phyloP scores from a whole-genome alignment of 2,329 filamentous ascomycete species.

The Fusarium sacchari region DNA sequence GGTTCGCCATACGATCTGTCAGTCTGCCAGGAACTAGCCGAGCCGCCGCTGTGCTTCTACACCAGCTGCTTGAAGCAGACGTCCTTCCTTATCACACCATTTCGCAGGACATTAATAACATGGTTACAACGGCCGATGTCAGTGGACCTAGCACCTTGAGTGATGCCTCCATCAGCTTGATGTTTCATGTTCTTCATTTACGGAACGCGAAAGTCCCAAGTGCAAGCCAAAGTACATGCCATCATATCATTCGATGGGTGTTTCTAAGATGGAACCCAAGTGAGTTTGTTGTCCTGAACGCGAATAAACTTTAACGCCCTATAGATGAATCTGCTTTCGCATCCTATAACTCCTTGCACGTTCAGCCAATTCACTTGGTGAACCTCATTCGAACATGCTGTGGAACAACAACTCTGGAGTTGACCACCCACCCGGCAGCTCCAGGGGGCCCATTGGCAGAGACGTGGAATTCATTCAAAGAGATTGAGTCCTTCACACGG shows the following conservation, averaged over 20 bases:
- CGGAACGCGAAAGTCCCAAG: constrained; percentile 75
- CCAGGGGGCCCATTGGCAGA: constrained; percentile 62
- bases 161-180: constrained; percentile 81
- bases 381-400: constrained; percentile 77
- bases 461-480: constrained; percentile 57
- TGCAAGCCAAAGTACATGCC: constrained; percentile 72
- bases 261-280: constrained; percentile 84
- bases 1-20: constrained; percentile 75
- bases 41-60: constrained; percentile 78
- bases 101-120: constrained; percentile 74
- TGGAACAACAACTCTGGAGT: constrained; percentile 56
- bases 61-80: constrained; percentile 71
- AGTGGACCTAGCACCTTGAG: constrained; percentile 81
- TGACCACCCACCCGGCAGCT: constrained; percentile 47
- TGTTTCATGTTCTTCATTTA: constrained; percentile 74
- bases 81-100: constrained; percentile 75
- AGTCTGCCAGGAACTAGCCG: constrained; percentile 77
- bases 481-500: constrained; percentile 57
- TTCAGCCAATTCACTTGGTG: constrained; percentile 72
- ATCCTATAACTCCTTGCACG: constrained; percentile 70
- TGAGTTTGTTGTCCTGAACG: constrained; percentile 52
- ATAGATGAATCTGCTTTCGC: constrained; percentile 74
- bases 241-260: constrained; percentile 82
- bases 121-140: constrained; percentile 80
- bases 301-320: background rate